A percentile compares a stretch with the other conserved stretches of the same genome.
Evolutionary conservation across 2,329 filamentous ascomycete species (phyloP).

Genomic region (Hymenoscyphus infarciens): DNA sequence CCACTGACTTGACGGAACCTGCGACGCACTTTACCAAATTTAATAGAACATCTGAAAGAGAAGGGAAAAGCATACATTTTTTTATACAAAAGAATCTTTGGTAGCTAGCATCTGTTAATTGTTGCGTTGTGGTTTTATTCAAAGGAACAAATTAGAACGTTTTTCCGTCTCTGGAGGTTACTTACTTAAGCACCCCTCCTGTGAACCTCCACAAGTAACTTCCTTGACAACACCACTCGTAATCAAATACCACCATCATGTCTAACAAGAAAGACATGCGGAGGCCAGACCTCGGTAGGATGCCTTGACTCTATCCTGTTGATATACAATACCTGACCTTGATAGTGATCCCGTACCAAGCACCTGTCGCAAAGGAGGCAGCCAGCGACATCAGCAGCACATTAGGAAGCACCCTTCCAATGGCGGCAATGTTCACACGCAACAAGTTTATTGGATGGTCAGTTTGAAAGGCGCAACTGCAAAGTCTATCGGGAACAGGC

Average conservation of each 20-base stretch:
- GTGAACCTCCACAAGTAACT: no score
- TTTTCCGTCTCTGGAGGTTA: no score
- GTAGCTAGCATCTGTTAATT: no score
- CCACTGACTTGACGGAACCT: no score
- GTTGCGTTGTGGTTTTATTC: no score
- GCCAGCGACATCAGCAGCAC: conserved; percentile 69
- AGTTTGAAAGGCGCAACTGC: conserved; percentile 23
- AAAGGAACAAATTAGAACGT: no score
- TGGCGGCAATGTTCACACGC: conserved; percentile 92
- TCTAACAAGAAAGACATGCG: conserved; percentile 73
- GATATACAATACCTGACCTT: neutral
- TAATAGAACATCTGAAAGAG: no score
- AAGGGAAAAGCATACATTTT: no score
- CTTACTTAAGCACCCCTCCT: no score
- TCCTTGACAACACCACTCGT: no score
- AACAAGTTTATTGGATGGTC: conserved; percentile 76
- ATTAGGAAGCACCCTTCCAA: conserved; percentile 75
- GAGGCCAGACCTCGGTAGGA: conserved; percentile 65
- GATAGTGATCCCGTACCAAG: conserved; percentile 83
- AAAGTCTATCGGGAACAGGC: neutral
- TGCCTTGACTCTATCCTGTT: conserved; percentile 17
- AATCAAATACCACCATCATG: conserved; percentile 46
- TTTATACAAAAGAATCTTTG: no score
- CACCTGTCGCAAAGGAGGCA: conserved; percentile 62
- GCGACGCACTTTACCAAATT: no score